Evolutionary conservation across 2,329 filamentous ascomycete genomes (phyloP).

Genomic region (Exophiala viscosa): DNA sequence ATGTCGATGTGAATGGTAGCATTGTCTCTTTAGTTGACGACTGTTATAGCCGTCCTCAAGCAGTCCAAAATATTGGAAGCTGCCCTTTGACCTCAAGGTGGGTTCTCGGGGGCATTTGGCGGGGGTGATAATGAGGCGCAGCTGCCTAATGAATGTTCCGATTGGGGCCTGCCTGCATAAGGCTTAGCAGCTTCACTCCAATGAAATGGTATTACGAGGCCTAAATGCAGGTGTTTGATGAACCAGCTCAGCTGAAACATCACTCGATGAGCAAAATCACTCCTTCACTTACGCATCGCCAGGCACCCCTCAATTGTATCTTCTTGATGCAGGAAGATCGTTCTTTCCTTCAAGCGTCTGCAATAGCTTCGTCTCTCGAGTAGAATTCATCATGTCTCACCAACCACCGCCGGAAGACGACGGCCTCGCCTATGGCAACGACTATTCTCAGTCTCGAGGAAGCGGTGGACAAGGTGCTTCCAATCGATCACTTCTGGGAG

Average conservation of each 20-base stretch:
- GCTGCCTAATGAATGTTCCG: background rate
- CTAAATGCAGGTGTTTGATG: too few species aligned
- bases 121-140: background rate
- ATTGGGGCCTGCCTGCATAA: background rate
- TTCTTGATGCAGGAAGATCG: background rate
- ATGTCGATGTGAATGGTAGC: too few species aligned
- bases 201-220: too few species aligned
- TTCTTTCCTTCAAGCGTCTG: slow-evolving; percentile 3
- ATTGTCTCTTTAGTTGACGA: too few species aligned
- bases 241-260: slow-evolving; percentile 2
- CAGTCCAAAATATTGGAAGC: too few species aligned
- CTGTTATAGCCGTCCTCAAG: too few species aligned
- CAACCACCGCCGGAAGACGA: slow-evolving; percentile 41
- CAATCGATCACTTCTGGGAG: slow-evolving; percentile 51
- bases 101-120: too few species aligned
- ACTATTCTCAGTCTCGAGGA: slow-evolving; percentile 37
- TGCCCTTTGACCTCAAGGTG: too few species aligned
- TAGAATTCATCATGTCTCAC: slow-evolving; percentile 16
- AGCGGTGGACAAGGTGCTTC: slow-evolving; percentile 36
- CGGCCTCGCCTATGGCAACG: slow-evolving; percentile 55
- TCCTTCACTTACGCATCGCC: background rate
- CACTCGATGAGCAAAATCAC: background rate
- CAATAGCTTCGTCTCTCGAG: background rate
- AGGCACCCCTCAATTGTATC: background rate
- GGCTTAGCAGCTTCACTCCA: background rate